phyloP scores from a whole-genome alignment of 1,139 yeast species.

The Taphrina populina region DNA sequence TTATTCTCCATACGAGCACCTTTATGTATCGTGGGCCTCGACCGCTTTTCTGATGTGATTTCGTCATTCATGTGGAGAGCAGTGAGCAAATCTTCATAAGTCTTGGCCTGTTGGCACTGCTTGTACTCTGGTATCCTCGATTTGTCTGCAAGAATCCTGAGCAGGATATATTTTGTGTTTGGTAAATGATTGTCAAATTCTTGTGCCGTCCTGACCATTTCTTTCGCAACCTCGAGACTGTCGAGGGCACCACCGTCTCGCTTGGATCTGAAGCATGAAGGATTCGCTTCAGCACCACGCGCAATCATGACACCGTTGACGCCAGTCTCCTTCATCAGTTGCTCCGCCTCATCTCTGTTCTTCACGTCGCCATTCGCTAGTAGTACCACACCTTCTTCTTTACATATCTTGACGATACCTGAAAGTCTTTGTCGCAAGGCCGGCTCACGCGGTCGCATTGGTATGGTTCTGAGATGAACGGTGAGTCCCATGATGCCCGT shows the following conservation, averaged over 20 bases:
- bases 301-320: constrained; percentile 90
- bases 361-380: constrained; percentile 77
- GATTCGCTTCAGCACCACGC: constrained; percentile 81
- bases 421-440: constrained; percentile 67
- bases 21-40: not conserved
- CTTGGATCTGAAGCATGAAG: constrained; percentile 60
- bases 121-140: constrained; percentile 55
- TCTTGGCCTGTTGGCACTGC: constrained; percentile 57
- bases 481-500: constrained; percentile 87
- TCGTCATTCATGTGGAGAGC: constrained; percentile 23
- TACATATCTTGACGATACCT: constrained; percentile 62
- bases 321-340: constrained; percentile 55
- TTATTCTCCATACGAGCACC: constrained; percentile 7
- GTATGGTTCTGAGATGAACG: constrained; percentile 83
- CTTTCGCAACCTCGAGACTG: constrained; percentile 52
- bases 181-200: constrained; percentile 61
- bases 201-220: constrained; percentile 58
- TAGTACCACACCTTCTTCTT: constrained; percentile 63
- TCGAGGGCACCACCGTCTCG: constrained; percentile 35
- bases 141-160: constrained; percentile 79
- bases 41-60: not conserved
- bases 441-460: constrained; percentile 82
- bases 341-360: constrained; percentile 56
- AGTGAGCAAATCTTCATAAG: constrained; percentile 53
- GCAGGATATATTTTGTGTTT: constrained; percentile 76